Evolutionary conservation across 2,329 filamentous ascomycete species (phyloP).

Genomic region (Cercospora brassicicola): DNA sequence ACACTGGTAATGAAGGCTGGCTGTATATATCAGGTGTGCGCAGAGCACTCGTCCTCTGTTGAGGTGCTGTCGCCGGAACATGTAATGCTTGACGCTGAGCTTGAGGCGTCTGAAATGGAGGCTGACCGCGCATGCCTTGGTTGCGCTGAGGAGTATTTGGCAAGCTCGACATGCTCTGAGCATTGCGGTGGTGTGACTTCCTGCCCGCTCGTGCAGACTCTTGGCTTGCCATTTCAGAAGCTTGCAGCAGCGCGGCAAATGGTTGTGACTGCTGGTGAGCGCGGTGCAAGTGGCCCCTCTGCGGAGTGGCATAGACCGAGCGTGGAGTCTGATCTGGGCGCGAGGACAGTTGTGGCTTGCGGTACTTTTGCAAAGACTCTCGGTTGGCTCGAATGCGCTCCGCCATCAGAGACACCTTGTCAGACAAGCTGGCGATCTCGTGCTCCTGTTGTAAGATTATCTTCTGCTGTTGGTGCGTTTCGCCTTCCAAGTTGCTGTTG

Average conservation of each 20-base stretch:
- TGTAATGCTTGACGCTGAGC: constrained; percentile 28
- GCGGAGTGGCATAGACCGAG: constrained; percentile 44
- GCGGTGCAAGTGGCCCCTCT: constrained; percentile 49
- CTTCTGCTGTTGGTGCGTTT: constrained; percentile 72
- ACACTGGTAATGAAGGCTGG: constrained; percentile 27
- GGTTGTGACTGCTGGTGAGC: constrained; percentile 40
- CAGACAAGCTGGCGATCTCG: constrained; percentile 66
- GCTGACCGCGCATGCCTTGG: constrained; percentile 54
- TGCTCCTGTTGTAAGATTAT: constrained; percentile 76
- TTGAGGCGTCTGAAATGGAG: constrained; percentile 40
- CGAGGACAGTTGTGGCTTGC: constrained; percentile 50
- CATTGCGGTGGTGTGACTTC: constrained; percentile 69
- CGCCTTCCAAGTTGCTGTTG: constrained; percentile 62
- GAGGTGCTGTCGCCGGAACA: constrained; percentile 54
- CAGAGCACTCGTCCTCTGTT: constrained; percentile 45
- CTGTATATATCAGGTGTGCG: constrained; percentile 41
- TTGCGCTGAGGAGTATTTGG: constrained; percentile 70
- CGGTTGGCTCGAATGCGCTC: constrained; percentile 86
- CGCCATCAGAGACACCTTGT: constrained; percentile 75
- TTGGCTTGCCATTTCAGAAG: constrained; percentile 74
- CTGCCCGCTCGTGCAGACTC: constrained; percentile 48
- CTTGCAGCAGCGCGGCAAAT: constrained; percentile 74
- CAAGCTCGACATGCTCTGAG: constrained; percentile 81
- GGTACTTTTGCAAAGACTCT: constrained; percentile 80
- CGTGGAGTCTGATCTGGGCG: constrained; percentile 44